Evolutionary conservation across 345 rosid genomes (phyloP).

Genomic region (Lagerstroemia speciosa): DNA sequence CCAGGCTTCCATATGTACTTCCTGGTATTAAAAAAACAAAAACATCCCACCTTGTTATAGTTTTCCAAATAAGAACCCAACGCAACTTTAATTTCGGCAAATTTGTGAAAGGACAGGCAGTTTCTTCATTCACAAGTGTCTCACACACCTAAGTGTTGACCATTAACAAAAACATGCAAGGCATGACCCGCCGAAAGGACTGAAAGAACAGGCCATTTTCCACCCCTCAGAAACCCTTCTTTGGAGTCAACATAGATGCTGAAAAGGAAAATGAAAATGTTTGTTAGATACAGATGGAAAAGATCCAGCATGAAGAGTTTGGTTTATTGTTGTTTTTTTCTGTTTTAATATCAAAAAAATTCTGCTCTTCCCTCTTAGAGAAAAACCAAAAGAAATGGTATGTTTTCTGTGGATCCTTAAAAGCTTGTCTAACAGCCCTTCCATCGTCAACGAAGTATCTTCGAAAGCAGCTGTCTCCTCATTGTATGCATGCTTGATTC

Average conservation of each 20-base stretch:
- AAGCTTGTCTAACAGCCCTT: no score
- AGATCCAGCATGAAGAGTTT: neutral
- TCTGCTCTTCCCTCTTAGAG: neutral
- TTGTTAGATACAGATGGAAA: neutral
- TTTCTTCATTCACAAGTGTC: neutral
- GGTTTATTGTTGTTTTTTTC: neutral
- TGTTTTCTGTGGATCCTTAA: no score
- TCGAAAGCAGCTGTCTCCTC: no score
- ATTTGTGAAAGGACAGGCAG: neutral
- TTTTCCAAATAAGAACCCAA: neutral
- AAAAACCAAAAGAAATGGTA: neutral
- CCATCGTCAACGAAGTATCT: no score
- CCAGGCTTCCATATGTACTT: constrained; percentile 83
- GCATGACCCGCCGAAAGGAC: constrained; percentile 46
- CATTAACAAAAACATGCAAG: constrained; percentile 37
- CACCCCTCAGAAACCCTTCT: constrained; percentile 29
- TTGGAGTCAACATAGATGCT: constrained; percentile 25
- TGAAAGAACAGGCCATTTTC: constrained; percentile 26
- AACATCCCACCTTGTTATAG: neutral
- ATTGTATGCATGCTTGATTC: no score
- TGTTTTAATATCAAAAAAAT: no score
- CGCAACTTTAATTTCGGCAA: neutral
- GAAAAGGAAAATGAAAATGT: neutral
- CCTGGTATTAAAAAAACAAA: constrained; percentile 33
- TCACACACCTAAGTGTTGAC: constrained; percentile 26